Percentiles rank a stretch among this genome's conserved stretches.
These are phyloP conservation scores for Mucor indicus DNA, from an alignment of 371 early-diverging fungal species.

Conservation along the genomic window DNA sequence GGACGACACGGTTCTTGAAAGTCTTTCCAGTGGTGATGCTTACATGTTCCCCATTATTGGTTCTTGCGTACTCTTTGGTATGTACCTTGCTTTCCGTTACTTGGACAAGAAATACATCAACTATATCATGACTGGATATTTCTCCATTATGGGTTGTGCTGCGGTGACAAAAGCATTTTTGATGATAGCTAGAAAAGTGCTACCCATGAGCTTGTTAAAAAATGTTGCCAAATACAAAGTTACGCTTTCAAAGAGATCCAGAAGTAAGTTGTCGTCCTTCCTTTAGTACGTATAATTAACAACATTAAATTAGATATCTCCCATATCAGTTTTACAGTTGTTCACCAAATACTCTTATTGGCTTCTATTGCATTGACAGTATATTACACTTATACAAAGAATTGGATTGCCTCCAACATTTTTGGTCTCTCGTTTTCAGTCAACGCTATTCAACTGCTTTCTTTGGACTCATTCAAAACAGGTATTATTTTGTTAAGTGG, in stretches of 20 bases:
- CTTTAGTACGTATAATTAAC: too few species aligned
- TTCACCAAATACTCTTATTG: constrained; percentile 62
- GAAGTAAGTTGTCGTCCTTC: too few species aligned
- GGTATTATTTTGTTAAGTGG: constrained; percentile 91
- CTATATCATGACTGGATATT: constrained; percentile 83
- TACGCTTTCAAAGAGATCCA: constrained; percentile 64
- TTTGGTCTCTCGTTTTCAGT: constrained; percentile 87
- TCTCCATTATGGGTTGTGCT: constrained; percentile 78
- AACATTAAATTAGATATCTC: constrained; percentile 65
- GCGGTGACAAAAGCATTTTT: constrained; percentile 71
- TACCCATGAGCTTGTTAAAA: constrained; percentile 49
- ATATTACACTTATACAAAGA: constrained; percentile 82
- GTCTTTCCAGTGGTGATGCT: constrained; percentile 85
- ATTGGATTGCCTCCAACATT: constrained; percentile 91
- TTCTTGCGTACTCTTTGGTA: constrained; percentile 75
- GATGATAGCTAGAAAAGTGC: constrained; percentile 45
- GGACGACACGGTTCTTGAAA: constrained; percentile 69
- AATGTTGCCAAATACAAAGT: constrained; percentile 67
- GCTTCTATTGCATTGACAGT: constrained; percentile 65
- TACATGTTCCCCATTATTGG: constrained; percentile 93
- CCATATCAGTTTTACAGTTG: constrained; percentile 68
- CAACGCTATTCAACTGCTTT: constrained; percentile 83
- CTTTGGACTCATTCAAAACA: constrained; percentile 92
- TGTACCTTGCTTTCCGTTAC: constrained; percentile 86
- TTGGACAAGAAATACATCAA: constrained; percentile 86